Evolutionary conservation across 257 asterid genomes (phyloP), one percentile per base, ranked within the genome.

Genomic region (Primulina huaijiensis): DNA sequence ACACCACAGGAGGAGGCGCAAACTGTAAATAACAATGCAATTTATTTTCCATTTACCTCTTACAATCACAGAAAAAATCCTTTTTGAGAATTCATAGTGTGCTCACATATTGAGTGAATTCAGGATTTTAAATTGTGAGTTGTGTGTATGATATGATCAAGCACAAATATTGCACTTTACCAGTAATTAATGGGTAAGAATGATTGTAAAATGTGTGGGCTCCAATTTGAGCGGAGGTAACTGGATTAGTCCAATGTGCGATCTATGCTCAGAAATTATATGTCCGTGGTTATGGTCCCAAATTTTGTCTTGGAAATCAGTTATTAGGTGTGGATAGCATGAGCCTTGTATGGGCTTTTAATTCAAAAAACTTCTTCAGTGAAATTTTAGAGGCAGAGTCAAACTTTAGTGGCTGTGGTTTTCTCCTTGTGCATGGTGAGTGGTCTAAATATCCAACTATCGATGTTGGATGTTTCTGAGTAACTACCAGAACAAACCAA

Each of bases 1-100:
- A 83, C 89, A 9, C 87, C 89, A n/a, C 95, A 83, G 66, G 97
- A 93, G 78, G 99, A 93, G 82, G 76, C 88, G 65, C 96, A 87
- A 77, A 78, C 92, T 68, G 97, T 93, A 82, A 80, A 60, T 62
- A 20, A 38, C 27, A 73, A 3, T 19, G 14, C 57, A 23, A 7
- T 63, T 67, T 56, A 59, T 34, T 50, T 60, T 56, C 53, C 38
- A 31, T 64, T 62, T 35, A 34, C 14, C 53, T n/a, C 40, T 67
- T 25, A 19, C 30, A 21, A 46, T 70, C 69, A 50, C 53, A 19
- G 56, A 17, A 53, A 46, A 61, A 65, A 68, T 69, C 67, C 46
- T 46, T 21, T 66, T 60, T 64, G 52, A 56, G 67, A 70, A 59
- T 35, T 20, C 64, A 57, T 59, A 16, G 58, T 25, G n/a, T 12